A percentile compares a stretch with the other conserved stretches of the same genome.
These are phyloP conservation scores for Calonectria fujianensis DNA, from an alignment of 2,329 filamentous ascomycete genomes.

Conservation along the genomic window DNA sequence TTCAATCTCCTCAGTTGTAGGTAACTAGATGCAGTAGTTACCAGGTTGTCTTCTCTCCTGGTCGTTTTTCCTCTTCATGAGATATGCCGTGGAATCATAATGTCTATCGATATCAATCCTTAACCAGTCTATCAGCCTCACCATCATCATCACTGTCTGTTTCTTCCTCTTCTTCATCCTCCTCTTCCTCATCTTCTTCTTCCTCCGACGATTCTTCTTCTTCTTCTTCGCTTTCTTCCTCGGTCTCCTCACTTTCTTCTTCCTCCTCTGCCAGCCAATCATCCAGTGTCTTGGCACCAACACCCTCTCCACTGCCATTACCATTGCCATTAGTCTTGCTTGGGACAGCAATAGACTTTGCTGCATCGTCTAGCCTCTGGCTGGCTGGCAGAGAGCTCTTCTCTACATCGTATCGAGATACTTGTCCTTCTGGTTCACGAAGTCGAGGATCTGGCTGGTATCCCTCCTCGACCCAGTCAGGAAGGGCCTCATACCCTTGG, in stretches of 20 bases:
- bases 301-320: conserved; percentile 71
- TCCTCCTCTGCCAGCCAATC: conserved; percentile 91
- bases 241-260: conserved; percentile 73
- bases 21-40: neutral
- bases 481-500: conserved; percentile 85
- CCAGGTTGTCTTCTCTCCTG: neutral
- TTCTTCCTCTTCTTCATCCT: conserved; percentile 69
- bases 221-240: conserved; percentile 70
- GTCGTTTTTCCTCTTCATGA: conserved; percentile 1
- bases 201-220: conserved; percentile 69
- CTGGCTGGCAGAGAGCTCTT: conserved; percentile 72
- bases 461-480: conserved; percentile 89
- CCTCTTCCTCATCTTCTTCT: conserved; percentile 70
- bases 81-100: conserved; percentile 37
- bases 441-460: conserved; percentile 86
- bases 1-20: neutral
- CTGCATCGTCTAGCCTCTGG: conserved; percentile 78
- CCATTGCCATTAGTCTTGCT: conserved; percentile 69
- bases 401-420: conserved; percentile 58
- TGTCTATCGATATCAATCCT: conserved; percentile 55
- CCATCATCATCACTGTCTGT: conserved; percentile 69
- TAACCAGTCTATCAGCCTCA: conserved; percentile 67
- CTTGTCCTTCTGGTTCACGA: conserved; percentile 74
- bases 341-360: conserved; percentile 57
- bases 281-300: conserved; percentile 86